Conservation (phyloP, 257 asterid genomes). For the Scutellaria baicalensis region DNA sequence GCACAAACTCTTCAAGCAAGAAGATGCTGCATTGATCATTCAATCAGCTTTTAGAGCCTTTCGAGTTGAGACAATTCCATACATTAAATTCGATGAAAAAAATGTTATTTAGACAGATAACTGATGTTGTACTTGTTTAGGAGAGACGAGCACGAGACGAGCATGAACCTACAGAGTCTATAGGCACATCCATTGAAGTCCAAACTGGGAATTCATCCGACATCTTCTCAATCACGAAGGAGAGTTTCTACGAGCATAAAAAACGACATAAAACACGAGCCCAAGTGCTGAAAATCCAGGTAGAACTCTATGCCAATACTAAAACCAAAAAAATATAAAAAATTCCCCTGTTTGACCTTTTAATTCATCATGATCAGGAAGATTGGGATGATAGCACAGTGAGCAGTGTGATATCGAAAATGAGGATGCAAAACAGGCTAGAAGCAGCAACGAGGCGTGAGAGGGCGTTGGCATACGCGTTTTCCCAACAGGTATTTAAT, state of each 20-base stretch:
- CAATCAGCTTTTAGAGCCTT: slow-evolving; percentile 52
- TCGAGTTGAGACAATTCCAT: slow-evolving; percentile 21
- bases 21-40: slow-evolving; percentile 50
- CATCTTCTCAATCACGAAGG: slow-evolving; percentile 28
- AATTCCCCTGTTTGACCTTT: background rate
- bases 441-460: slow-evolving; percentile 65
- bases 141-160: slow-evolving; percentile 20
- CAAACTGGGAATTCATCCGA: slow-evolving; percentile 46
- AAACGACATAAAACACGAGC: slow-evolving; percentile 22
- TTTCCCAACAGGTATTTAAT: slow-evolving; percentile 45
- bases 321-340: too few relatives aligned
- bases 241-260: slow-evolving; percentile 3
- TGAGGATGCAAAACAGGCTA: slow-evolving; percentile 36
- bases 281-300: slow-evolving; percentile 47
- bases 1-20: slow-evolving; percentile 32
- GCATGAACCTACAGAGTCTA: slow-evolving; percentile 23
- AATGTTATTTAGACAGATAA: too few relatives aligned
- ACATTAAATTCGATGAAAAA: too few relatives aligned
- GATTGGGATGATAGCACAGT: slow-evolving; percentile 65
- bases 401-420: slow-evolving; percentile 39
- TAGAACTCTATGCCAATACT: background rate
- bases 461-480: slow-evolving; percentile 61
- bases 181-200: slow-evolving; percentile 48
- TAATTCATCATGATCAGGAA: slow-evolving; percentile 25
- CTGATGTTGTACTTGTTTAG: slow-evolving; percentile 12